Evolutionary conservation across 2,329 filamentous ascomycete genomes (phyloP).

Genomic region (Teratosphaeria viscida): DNA sequence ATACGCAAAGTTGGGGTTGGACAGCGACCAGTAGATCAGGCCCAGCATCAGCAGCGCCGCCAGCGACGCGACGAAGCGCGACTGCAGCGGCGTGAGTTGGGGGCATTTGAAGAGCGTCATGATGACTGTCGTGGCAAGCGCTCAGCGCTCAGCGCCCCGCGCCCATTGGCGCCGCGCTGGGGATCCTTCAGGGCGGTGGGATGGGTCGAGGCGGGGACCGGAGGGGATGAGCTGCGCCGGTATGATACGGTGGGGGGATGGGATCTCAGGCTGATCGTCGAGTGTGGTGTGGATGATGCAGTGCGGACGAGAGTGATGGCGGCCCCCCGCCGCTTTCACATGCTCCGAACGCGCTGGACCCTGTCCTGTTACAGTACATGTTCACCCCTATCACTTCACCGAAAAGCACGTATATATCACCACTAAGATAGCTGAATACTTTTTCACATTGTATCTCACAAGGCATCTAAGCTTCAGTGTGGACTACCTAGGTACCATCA

Average conservation of each 20-base stretch:
- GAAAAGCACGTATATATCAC: no score
- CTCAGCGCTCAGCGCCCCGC: background rate
- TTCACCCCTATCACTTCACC: no score
- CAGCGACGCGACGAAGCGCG: constrained; percentile 58
- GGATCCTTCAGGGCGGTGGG: background rate
- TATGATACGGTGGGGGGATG: background rate
- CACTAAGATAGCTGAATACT: no score
- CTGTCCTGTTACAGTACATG: background rate
- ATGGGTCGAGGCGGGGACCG: background rate
- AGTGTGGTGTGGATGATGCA: background rate
- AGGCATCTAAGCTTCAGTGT: no score
- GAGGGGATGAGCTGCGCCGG: background rate
- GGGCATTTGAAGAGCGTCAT: constrained; percentile 29
- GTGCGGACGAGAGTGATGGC: background rate
- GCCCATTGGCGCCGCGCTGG: constrained; percentile 1
- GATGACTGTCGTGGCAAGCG: background rate
- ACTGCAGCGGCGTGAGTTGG: constrained; percentile 58
- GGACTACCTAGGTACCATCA: no score
- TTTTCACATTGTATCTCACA: no score
- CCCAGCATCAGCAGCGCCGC: constrained; percentile 50
- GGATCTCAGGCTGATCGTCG: background rate
- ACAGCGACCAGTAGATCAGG: constrained; percentile 51
- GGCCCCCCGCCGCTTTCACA: background rate
- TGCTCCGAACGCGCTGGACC: background rate
- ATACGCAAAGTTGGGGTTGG: constrained; percentile 50